Evolutionary conservation across 257 asterid species (phyloP), one percentile per base, ranked within the genome.

Genomic region (Solanum verrucosum): DNA sequence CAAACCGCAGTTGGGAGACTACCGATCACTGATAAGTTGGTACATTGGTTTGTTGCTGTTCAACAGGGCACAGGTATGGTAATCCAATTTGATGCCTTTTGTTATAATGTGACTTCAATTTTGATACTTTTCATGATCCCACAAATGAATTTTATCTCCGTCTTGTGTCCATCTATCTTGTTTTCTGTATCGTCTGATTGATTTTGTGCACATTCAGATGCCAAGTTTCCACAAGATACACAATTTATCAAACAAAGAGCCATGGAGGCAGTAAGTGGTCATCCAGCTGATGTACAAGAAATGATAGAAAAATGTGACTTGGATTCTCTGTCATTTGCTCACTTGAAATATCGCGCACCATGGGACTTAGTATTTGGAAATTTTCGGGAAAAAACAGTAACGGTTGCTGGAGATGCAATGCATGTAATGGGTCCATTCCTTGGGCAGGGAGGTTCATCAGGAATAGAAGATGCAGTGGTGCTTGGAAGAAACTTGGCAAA

Each of bases 341-440:
- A 38, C 71, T 71, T 92, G 89, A 90, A 88, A 86, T 91, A 92
- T 67, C 92, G 91, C 4, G 87, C 88, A 10, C 94, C 92, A 0
- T 92, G 94, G 94, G 93, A 90, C 84, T 84, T 92, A 63, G 85
- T 92, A 5, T 18, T 87, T 5, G 87, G 89, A 35, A 83, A 59
- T 40, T 90, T 89, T 38, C 83, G 88, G 44, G 85, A 71, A 85
- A 92, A 90, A 33, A 63, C 90, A 2, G 85, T 92, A 15, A 84
- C 93, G 3, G 89, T 92, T 15, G 91, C 89, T 5, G 94, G 94
- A 60, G 94, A 92, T 84, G 94, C 94, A 81, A 90, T 92, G 93
- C 94, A 92, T 68, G 90, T 75, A 27, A 92, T 92, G 93, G 93
- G 94, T 63, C 92, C 93, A 37, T 90, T 88, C 84, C 79, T 92